Conservation (phyloP, 2,329 filamentous ascomycete genomes). For the Orbilia javanica region DNA sequence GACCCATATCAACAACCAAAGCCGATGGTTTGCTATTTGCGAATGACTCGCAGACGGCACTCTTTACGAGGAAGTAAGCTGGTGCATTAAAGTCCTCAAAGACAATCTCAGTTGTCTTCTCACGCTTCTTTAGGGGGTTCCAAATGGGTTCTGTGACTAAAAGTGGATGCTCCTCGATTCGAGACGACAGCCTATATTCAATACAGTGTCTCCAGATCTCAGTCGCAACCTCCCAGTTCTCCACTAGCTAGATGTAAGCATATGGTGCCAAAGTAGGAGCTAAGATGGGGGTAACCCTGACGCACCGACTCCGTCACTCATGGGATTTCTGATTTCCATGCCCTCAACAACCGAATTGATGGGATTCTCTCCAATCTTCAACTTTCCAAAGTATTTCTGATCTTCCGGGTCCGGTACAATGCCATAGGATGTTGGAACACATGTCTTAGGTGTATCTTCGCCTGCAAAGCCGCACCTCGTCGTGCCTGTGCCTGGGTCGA, state of each 20-base stretch:
- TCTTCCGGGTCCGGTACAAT: conserved; percentile 66
- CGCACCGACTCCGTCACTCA: conserved; percentile 69
- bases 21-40: conserved; percentile 93
- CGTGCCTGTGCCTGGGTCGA: conserved; percentile 91
- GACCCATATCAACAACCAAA: conserved; percentile 90
- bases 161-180: conserved; percentile 87
- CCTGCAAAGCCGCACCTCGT: conserved; percentile 96
- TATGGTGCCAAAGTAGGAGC: background rate
- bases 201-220: conserved; percentile 94
- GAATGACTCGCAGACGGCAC: conserved; percentile 82
- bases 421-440: conserved; percentile 91
- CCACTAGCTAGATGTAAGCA: conserved; percentile 71
- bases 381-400: conserved; percentile 66
- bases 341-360: conserved; percentile 80
- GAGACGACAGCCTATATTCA: conserved; percentile 85
- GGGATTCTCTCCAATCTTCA: conserved; percentile 89
- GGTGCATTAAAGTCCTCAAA: conserved; percentile 98
- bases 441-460: conserved; percentile 95
- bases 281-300: background rate
- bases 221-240: conserved; percentile 94
- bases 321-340: conserved; percentile 90
- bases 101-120: conserved; percentile 94
- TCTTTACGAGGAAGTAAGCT: conserved; percentile 92
- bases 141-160: conserved; percentile 94
- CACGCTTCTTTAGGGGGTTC: conserved; percentile 87